phyloP scores from a whole-genome alignment of 179 eudicot genomes.

The Silene coronaria region DNA sequence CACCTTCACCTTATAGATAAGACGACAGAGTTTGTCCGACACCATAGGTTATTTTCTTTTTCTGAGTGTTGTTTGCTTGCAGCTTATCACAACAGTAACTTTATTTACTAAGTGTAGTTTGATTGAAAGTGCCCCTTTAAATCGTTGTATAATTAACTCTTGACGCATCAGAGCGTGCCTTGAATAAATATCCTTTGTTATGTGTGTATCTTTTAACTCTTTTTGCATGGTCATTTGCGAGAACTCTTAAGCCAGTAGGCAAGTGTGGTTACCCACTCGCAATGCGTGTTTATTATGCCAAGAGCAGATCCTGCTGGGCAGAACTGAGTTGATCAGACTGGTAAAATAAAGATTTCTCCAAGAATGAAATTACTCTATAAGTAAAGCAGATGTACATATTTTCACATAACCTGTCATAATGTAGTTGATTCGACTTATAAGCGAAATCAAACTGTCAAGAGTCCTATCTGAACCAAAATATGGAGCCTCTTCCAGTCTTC shows the following conservation, averaged over 20 bases:
- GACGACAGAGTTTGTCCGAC: too few species aligned
- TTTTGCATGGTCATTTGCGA: too few species aligned
- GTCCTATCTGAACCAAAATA: neutral
- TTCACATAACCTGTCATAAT: neutral
- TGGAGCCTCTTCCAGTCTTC: slow-evolving; percentile 54
- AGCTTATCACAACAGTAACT: too few species aligned
- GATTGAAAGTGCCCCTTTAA: neutral
- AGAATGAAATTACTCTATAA: neutral
- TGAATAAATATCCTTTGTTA: neutral
- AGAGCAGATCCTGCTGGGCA: too few species aligned
- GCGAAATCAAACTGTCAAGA: neutral
- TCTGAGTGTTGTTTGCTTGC: neutral
- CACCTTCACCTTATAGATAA: too few species aligned
- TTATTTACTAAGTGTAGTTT: too few species aligned
- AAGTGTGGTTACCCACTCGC: too few species aligned
- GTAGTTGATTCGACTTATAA: neutral
- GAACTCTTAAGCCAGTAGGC: too few species aligned
- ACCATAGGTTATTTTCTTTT: too few species aligned
- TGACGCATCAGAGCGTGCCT: neutral
- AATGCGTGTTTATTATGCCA: too few species aligned
- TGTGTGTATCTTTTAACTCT: too few species aligned
- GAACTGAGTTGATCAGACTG: too few species aligned
- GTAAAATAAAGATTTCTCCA: neutral
- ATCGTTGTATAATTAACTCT: neutral
- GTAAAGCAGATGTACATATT: neutral